Evolutionary conservation across 371 early-diverging fungal genomes (phyloP), one percentile per base, ranked within the genome.

Genomic region (Mortierella sp.): DNA sequence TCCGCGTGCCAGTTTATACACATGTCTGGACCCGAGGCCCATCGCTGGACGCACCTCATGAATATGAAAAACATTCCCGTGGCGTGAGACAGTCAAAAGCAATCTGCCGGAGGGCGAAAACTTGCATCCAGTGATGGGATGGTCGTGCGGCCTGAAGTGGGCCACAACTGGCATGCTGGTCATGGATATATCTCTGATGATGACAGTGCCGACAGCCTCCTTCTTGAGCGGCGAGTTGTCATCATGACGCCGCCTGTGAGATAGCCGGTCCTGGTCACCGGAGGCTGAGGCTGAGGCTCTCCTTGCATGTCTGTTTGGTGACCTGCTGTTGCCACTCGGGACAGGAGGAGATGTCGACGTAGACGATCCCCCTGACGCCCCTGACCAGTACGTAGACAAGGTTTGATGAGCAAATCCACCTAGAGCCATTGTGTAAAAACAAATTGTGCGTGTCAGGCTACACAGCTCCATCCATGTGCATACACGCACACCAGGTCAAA

Each of bases 141-240:
- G 91, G 9, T 83, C 81, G 60, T 95, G 95, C 0, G 92, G 89
- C 63, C 88, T 84, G 80, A 92, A 93, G 63, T 92, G 93, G 12
- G 92, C 88, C 9, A 90, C 55, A 12, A 87, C 71, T 7, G 86
- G 83, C 78, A 76, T 69, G 26, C 49, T 65, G 4, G 82, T 48
- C 32, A 41, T 78, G 63, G 41, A 82, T 47, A 62, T 79, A 79
- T 54, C 82, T 34, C 78, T 26, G 9, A 72, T 79, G 55, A 89
- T 86, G 48, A 90, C 78, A 2, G 78, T 70, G 47, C 78, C 78
- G 14, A 70, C 47, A 12, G 70, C 70, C 21, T 76, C 78, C 31
- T 60, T 64, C 47, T 64, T 76, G 46, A 70, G 60, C 2, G 69
- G 53, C 30, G 64, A 56, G n/a, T 50, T 60, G 32, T 68, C 69